Evolutionary conservation across 2,329 filamentous ascomycete species (phyloP).

Genomic region (Xylaria sp.): DNA sequence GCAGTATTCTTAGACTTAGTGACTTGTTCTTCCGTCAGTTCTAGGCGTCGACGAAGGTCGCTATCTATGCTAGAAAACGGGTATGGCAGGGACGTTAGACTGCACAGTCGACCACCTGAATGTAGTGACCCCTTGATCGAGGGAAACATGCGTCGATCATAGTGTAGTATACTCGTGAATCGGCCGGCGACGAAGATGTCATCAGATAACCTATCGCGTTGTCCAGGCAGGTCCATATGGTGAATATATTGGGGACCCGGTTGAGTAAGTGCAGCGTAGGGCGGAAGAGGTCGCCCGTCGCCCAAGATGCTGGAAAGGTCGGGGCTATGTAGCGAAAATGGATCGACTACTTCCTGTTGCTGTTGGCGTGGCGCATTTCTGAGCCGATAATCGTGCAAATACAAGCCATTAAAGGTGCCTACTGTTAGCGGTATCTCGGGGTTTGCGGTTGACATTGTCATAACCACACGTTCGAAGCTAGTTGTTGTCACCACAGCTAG

Average conservation of each 20-base stretch:
- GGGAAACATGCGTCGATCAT: constrained; percentile 88
- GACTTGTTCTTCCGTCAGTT: constrained; percentile 66
- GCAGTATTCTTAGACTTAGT: constrained; percentile 62
- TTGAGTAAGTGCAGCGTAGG: constrained; percentile 79
- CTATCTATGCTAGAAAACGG: constrained; percentile 72
- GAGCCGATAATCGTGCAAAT: constrained; percentile 81
- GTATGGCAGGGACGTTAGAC: constrained; percentile 75
- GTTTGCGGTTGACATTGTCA: constrained; percentile 78
- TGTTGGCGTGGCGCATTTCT: constrained; percentile 50
- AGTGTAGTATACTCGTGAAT: constrained; percentile 88
- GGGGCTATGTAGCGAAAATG: constrained; percentile 43
- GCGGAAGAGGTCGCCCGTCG: constrained; percentile 63
- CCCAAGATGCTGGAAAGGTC: constrained; percentile 57
- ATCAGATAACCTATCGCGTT: constrained; percentile 68
- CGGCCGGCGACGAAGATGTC: constrained; percentile 91
- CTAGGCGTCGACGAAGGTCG: constrained; percentile 66
- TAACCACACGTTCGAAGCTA: constrained; percentile 84
- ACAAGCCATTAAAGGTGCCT: constrained; percentile 82
- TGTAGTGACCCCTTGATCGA: constrained; percentile 81
- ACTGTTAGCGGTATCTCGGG: constrained; percentile 80
- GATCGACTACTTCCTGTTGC: constrained; percentile 53
- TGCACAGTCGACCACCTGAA: constrained; percentile 83
- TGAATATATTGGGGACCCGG: constrained; percentile 85
- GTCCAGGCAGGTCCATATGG: constrained; percentile 72
- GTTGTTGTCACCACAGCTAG: constrained; percentile 75